Conservation (phyloP, 371 early-diverging fungal genomes). For the Coemansia sp. region DNA sequence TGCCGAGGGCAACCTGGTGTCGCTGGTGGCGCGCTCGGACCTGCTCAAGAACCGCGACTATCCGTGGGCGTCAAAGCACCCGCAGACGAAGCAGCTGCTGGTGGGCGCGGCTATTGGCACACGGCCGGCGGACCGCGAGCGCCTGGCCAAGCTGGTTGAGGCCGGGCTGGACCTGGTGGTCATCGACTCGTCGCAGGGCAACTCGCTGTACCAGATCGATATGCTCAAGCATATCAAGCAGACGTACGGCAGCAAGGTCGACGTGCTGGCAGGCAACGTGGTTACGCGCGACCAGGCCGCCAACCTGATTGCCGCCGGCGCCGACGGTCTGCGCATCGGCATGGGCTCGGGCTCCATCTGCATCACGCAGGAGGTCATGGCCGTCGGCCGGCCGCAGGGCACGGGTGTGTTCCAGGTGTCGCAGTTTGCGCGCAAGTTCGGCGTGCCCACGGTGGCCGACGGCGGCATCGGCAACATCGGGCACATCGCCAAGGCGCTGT, state of each 20-base stretch:
- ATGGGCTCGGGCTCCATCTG: conserved; percentile 98
- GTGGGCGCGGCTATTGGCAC: conserved; percentile 94
- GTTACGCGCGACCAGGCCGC: conserved; percentile 96
- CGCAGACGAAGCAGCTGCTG: conserved; percentile 85
- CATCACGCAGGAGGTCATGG: conserved; percentile 98
- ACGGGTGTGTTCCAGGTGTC: conserved; percentile 96
- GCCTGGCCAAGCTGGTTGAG: conserved; percentile 81
- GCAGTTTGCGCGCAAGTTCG: conserved; percentile 86
- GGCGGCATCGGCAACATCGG: conserved; percentile 96
- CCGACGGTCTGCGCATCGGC: conserved; percentile 93
- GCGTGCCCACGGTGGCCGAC: conserved; percentile 96
- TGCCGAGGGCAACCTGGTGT: conserved; percentile 74
- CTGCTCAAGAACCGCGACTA: conserved; percentile 94
- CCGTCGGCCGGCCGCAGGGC: conserved; percentile 97
- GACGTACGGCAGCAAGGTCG: conserved; percentile 66
- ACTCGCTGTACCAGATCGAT: conserved; percentile 89
- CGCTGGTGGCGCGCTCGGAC: conserved; percentile 93
- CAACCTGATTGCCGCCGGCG: conserved; percentile 89
- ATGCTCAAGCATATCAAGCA: conserved; percentile 91
- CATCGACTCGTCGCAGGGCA: conserved; percentile 93
- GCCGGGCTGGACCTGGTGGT: conserved; percentile 95
- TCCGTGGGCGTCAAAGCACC: conserved; percentile 86
- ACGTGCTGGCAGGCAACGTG: conserved; percentile 96
- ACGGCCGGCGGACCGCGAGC: conserved; percentile 82
- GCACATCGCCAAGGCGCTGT: conserved; percentile 94